Percentiles rank a stretch among this genome's conserved stretches.
Evolutionary conservation across 2,329 filamentous ascomycete genomes (phyloP).

Genomic region (Diaporthe helianthi): DNA sequence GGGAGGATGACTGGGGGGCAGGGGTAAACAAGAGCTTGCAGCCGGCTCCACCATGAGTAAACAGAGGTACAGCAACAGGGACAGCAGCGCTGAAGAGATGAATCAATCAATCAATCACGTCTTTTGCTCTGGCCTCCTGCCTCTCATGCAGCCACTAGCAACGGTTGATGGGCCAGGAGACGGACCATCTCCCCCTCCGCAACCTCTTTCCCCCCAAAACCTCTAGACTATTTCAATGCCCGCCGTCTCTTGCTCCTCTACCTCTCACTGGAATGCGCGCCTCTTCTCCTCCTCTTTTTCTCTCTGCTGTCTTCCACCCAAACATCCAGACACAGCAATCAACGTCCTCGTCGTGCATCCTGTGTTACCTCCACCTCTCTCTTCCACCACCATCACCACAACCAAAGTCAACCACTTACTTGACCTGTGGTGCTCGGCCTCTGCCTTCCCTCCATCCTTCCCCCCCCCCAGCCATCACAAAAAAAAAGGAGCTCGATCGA

Average conservation of each 20-base stretch:
- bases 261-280: slow-evolving; percentile 23
- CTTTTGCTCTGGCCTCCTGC: no score
- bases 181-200: slow-evolving; percentile 30
- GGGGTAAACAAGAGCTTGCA: slow-evolving; percentile 31
- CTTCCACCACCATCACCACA: neutral
- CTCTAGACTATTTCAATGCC: slow-evolving; percentile 34
- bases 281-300: slow-evolving; percentile 31
- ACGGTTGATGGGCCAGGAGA: slow-evolving; percentile 15
- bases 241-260: slow-evolving; percentile 36
- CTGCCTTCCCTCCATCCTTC: neutral
- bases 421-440: slow-evolving; percentile 33
- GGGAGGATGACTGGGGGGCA: neutral
- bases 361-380: slow-evolving; percentile 36
- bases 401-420: slow-evolving; percentile 40
- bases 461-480: slow-evolving; percentile 31
- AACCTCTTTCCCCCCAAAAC: slow-evolving; percentile 24
- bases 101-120: neutral
- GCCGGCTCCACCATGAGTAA: slow-evolving; percentile 34
- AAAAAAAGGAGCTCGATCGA: slow-evolving; percentile 40
- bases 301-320: slow-evolving; percentile 38
- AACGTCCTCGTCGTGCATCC: slow-evolving; percentile 34
- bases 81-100: neutral
- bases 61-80: slow-evolving; percentile 21
- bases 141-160: slow-evolving; percentile 4
- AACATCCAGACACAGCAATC: slow-evolving; percentile 32